A percentile compares a stretch with the other conserved stretches of the same genome.
phyloP scores from a whole-genome alignment of 352 stramenopile genomes.

The Phytopythium aichiense region DNA sequence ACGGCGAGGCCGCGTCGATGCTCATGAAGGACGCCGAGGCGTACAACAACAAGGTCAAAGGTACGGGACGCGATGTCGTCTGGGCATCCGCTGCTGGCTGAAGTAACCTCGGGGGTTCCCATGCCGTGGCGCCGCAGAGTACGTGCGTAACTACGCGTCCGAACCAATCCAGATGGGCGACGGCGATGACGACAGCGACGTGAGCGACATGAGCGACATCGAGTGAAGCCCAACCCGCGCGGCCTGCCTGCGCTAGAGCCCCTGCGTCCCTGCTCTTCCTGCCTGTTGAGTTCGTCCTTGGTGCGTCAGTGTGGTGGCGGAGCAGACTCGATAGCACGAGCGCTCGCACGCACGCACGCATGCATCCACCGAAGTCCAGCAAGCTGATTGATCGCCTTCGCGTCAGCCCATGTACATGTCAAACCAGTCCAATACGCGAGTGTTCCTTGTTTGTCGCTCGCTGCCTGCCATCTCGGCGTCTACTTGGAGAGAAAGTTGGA shows the following conservation, averaged over 20 bases:
- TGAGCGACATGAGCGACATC: conserved; percentile 85
- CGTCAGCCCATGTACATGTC: conserved; percentile 1
- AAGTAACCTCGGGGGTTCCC: background rate
- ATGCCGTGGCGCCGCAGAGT: conserved; percentile 33
- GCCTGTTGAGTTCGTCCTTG: conserved; percentile 14
- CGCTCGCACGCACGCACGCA: background rate
- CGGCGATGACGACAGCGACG: conserved; percentile 70
- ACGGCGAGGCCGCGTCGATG: conserved; percentile 86
- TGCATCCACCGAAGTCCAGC: background rate
- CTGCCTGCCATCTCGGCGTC: conserved; percentile 1
- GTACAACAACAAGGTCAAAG: conserved; percentile 88
- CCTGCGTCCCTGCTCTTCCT: conserved; percentile 3
- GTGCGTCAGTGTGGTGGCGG: conserved; percentile 11
- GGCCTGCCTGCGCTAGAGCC: conserved; percentile 1
- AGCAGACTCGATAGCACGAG: no score
- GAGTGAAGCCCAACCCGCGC: conserved; percentile 18
- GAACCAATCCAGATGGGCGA: conserved; percentile 71
- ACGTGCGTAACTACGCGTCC: conserved; percentile 75
- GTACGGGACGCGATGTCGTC: conserved; percentile 18
- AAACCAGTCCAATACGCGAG: conserved; percentile 1
- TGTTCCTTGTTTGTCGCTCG: background rate
- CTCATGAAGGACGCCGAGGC: conserved; percentile 86
- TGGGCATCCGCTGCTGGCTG: background rate
- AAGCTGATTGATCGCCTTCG: background rate
- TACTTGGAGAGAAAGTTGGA: conserved; percentile 82